Evolutionary conservation across 495 filamentous ascomycete species (phyloP), one percentile per base, ranked within the genome.

Genomic region (Annulohypoxylon nitens): DNA sequence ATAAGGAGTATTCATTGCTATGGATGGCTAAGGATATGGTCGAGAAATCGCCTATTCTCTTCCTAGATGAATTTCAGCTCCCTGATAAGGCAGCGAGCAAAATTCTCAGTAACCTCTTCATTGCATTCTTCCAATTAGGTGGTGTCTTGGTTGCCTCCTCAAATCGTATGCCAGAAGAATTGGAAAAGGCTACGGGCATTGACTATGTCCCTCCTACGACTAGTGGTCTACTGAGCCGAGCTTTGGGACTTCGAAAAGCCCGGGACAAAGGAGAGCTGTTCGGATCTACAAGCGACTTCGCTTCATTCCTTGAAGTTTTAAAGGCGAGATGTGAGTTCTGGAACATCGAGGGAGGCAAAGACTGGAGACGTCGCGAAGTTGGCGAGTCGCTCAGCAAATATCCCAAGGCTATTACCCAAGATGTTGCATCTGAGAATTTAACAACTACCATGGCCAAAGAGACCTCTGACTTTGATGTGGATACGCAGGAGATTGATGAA

Each of bases 11-110:
- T 72, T 88, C 88, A 0, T 77, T 93, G 18, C 78, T 94, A 2
- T 88, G 86, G 83, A 81, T 92, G 57, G 92, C 91, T 4, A 87
- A 89, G 61, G 89, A 93, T 43, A 84, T 91, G 79, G 85, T 91
- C 10, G 83, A 89, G 70, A 88, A 85, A 25, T 89, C 88, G 26
- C 91, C 91, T 1, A 91, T 93, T 61, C 77, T 93, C 2, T 93
- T 93, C 58, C 79, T 93, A 1, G 90, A 93, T 67, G 90, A 93
- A 74, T 93, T 93, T 69, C 91, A 93, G 73, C 80, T 93, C 12
- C 91, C 91, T 0, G 91, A 93, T 77, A 83, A 89, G 64, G 89
- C 86, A 0, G 85, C 90, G 14, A 88, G 87, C 59, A 92, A 92
- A 75, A 90, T 93, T 23, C 78, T 93, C 62, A 91, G 89, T 36